Base-by-base conservation (phyloP, 2,329 filamentous ascomycete species). In the Dactylonectria estremocensis region DNA sequence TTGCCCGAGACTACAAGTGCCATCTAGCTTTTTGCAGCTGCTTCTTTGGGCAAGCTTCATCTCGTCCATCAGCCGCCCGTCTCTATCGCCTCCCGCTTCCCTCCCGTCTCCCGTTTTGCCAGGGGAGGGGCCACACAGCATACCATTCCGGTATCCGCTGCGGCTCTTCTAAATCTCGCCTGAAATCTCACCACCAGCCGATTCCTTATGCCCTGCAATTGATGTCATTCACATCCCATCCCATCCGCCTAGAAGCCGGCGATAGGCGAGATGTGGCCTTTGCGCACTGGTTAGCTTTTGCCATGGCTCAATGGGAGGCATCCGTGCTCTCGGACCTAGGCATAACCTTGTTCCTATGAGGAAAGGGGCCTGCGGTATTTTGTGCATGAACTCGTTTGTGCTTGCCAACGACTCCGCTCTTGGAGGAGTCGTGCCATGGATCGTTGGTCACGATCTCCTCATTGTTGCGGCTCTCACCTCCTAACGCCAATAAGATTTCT, bases 371-470 rank as follows among this genome's bases (percentile, higher is more conserved):
- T 69, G 71, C 73, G 73, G 68, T 72, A 62, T 71, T 68, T 65
- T 67, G 56, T 69, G 45, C 59, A 69, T 70, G 62, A 54, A 67
- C 63, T 54, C 48, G 61, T 63, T 70, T 71, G 64, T 58, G 59
- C 67, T 67, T 33, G 31, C 55, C 48, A 46, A 28, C 8, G 61
- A 66, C 70, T 75, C 73, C 72, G 71, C 72, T 70, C 58, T 57
- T 14, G 53, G 46, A 46, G 55, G 55, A 70, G 49, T 64, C n/a
- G 55, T 28, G 58, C 43, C 61, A 69, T 69, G 64, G 56, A 67
- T 67, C 28, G 63, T 70, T 70, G 68, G 69, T 68, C 68, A 70
- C 54, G 66, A 69, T 72, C 68, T 72, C 68, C 69, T 67, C 63
- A 70, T 67, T 54, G 56, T 59, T 20, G 46, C 45, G 18, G 35